These are phyloP conservation scores for Rosa multiflora DNA, from an alignment of 306 rosid species.

Conservation along the genomic window DNA sequence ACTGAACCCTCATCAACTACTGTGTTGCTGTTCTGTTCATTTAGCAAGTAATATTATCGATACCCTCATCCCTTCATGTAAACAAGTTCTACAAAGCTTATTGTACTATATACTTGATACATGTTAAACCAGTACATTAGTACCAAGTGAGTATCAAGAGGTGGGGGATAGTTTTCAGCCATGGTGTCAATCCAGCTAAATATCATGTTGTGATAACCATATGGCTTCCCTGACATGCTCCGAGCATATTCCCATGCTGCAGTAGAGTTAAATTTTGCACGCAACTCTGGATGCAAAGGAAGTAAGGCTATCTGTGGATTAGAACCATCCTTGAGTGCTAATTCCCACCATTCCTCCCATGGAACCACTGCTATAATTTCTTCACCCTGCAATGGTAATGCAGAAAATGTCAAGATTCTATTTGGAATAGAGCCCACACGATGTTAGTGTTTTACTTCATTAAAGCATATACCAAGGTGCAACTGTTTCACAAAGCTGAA, in stretches of 20 bases:
- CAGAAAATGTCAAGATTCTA: neutral
- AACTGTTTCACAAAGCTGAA: constrained; percentile 3
- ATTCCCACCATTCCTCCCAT: constrained; percentile 98
- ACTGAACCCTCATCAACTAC: neutral
- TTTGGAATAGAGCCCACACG: neutral
- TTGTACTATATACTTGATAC: neutral
- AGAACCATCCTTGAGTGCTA: constrained; percentile 75
- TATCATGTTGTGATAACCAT: constrained; percentile 98
- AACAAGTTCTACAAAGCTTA: constrained; percentile 17
- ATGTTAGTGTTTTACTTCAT: neutral
- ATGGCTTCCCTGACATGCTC: constrained; percentile 97
- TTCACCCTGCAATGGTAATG: constrained; percentile 67
- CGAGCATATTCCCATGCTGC: constrained; percentile 97
- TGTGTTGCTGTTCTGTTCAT: neutral
- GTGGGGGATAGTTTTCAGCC: constrained; percentile 96
- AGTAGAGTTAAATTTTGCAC: constrained; percentile 70
- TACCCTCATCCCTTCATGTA: neutral
- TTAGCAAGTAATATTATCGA: neutral
- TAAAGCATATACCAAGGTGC: neutral
- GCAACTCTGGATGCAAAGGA: constrained; percentile 81
- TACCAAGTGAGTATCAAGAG: constrained; percentile 99
- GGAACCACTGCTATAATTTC: constrained; percentile 87
- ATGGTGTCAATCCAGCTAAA: constrained; percentile 99
- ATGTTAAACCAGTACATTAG: constrained; percentile 11
- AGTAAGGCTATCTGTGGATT: constrained; percentile 96